These are phyloP conservation scores for Talaromyces sp. DNA, from an alignment of 2,329 filamentous ascomycete species.

Conservation along the genomic window DNA sequence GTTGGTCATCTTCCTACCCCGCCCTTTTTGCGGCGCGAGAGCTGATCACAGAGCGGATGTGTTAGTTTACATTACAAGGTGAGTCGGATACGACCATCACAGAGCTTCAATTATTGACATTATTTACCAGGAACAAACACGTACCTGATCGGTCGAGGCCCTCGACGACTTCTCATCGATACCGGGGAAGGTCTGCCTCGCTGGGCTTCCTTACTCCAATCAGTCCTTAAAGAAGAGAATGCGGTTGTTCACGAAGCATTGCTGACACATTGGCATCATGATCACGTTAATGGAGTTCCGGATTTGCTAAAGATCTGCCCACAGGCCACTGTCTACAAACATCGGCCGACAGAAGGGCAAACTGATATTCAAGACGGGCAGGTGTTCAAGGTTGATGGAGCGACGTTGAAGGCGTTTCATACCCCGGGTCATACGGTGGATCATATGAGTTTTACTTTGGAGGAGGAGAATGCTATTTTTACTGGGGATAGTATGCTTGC, in stretches of 20 bases:
- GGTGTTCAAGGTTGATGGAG: conserved; percentile 48
- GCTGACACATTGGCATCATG: conserved; percentile 87
- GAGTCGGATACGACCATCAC: conserved; percentile 6
- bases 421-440: conserved; percentile 75
- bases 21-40: neutral
- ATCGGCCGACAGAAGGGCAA: conserved; percentile 50
- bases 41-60: neutral
- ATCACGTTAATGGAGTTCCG: conserved; percentile 72
- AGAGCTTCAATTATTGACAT: neutral
- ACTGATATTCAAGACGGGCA: conserved; percentile 53
- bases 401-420: conserved; percentile 61
- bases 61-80: conserved; percentile 57
- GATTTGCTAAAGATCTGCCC: conserved; percentile 65
- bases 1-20: conserved; percentile 34
- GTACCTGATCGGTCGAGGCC: conserved; percentile 77
- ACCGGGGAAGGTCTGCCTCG: conserved; percentile 74
- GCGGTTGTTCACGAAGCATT: conserved; percentile 65
- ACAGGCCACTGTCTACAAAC: conserved; percentile 60
- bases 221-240: conserved; percentile 61
- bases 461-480: conserved; percentile 77
- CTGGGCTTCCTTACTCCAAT: conserved; percentile 65
- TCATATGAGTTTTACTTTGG: conserved; percentile 71
- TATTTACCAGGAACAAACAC: conserved; percentile 70
- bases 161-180: conserved; percentile 73
- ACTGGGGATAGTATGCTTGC: conserved; percentile 65